phyloP scores from a whole-genome alignment of 2,329 filamentous ascomycete genomes.

The Dactylellina cionopaga region DNA sequence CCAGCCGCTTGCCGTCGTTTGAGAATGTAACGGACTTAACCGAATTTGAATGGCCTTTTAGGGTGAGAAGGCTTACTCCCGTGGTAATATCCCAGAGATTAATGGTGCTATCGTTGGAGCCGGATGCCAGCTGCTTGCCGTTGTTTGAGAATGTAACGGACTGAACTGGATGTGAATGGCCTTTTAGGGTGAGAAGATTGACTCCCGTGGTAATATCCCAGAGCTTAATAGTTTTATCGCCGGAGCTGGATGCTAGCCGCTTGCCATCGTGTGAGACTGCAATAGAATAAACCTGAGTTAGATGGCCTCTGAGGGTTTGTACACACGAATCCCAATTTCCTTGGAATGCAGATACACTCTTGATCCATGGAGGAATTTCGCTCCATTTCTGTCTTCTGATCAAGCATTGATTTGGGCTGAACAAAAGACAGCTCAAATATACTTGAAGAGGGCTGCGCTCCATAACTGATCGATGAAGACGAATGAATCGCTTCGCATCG shows the following conservation, averaged over 20 bases:
- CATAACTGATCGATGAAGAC: background rate
- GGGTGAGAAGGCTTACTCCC: background rate
- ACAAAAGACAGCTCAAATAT: conserved; percentile 12
- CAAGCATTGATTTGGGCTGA: background rate
- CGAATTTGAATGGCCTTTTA: background rate
- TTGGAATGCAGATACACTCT: background rate
- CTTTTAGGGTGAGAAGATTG: background rate
- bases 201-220: background rate
- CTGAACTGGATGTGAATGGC: background rate
- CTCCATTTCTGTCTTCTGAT: conserved; percentile 1
- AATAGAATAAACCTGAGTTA: background rate
- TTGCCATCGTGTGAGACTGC: background rate
- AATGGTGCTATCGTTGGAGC: background rate
- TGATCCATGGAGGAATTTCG: background rate
- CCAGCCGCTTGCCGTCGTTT: background rate
- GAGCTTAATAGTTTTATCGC: too few relatives aligned
- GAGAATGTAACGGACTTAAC: too few relatives aligned
- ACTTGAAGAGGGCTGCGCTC: background rate
- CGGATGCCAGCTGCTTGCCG: background rate
- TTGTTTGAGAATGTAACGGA: background rate
- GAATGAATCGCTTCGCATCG: background rate
- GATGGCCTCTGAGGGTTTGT: background rate
- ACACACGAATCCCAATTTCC: conserved; percentile 8
- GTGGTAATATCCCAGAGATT: background rate
- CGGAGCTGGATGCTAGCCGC: too few relatives aligned